Base-by-base conservation (phyloP, 2,329 filamentous ascomycete species). In the Paraphaeosphaeria minitans region DNA sequence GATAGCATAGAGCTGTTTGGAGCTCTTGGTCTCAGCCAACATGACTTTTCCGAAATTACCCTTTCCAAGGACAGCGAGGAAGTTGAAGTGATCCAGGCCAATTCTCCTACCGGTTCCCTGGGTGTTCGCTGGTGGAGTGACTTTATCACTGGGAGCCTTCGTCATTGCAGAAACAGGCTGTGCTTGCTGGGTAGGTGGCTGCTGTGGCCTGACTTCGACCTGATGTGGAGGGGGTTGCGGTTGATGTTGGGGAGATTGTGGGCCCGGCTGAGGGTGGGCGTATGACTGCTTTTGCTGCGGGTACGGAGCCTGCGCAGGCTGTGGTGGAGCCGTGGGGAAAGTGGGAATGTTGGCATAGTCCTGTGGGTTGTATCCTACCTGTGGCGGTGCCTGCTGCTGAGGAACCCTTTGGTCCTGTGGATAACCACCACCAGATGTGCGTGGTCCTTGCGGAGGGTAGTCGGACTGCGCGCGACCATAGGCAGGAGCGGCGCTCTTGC, bases 1-100 rank as follows among this genome's bases (percentile, higher is more conserved):
- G 79, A 99, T 99, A 57, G 95, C 95, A 76, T 98, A 99, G 8
- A 99, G 83, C 77, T 94, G 91, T 78, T 93, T 92, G 10, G 91
- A 88, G 56, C 88, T 88, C 83, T 99, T 99, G 1, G 95, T 97
- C 80, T 99, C 96, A 2, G 95, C 95, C 77, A 99, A 83, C 95
- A 99, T 99, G 80, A 99, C 95, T 80, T 99, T 99, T 77, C 95
- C 95, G 75, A 99, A 99, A 80, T 99, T 99, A 81, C 95, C 95
- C 80, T 99, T 99, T 74, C 95, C 95, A 65, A 99, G 86, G 55
- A 99, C 95, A 64, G 96, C 94, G 65, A 99, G 84, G 85, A 99
- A 99, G 77, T 99, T 99, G 84, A 99, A 99, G 79, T 99, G 93
- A 75, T 99, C 96, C 47, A 99, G 83, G 19, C 95, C 95, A 74